Base-by-base conservation (phyloP, 108 stramenopile species). In the Fistulifera pelliculosa region DNA sequence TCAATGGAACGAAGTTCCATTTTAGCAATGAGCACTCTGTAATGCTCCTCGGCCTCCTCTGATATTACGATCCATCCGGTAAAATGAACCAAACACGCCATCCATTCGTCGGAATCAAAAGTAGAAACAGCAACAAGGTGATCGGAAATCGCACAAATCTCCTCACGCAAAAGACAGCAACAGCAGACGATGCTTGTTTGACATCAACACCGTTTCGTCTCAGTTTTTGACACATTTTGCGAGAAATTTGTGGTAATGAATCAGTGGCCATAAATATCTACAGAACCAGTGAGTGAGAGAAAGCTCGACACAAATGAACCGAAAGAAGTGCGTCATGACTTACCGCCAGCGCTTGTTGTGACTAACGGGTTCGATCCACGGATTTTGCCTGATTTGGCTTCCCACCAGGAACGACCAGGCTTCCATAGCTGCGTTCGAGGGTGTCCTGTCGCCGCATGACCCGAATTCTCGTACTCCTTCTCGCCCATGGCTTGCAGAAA, bases 301-400 rank as follows among this genome's bases (percentile, higher is more conserved):
- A 25, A 27, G 18, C 40, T 28, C 39, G 41, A 28, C 7, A 23
- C 26, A 27, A 25, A 11, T n/a, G 47, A 4, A 43, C 16, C 4
- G n/a, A 27, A 2, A 8, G 14, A 58, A 41, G 2, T 47, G 44
- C 43, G n/a, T n/a, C 42, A 24, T 22, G 39, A 78, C 90, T 74
- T 60, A 87, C 86, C 90, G 75, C 90, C 90, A 92, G 47, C 90
- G 59, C 64, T 88, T 87, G 58, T 88, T 88, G 62, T 92, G 90
- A 49, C 75, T 77, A 19, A 76, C 70, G 10, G 90, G 90, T 67
- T 92, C 90, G 14, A 92, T 87, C 90, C 90, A 92, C 50, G 79
- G 79, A 70, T 90, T 90, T 90, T 90, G n/a, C 88, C 88, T 31
- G 69, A 71, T 70, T 88, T 92, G 5, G 90, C 90, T 68, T 92